Percentiles rank a stretch among this genome's conserved stretches.
Conservation (phyloP, 1,284 basidiomycete species). For the Austroboletus novae-zelandiae region DNA sequence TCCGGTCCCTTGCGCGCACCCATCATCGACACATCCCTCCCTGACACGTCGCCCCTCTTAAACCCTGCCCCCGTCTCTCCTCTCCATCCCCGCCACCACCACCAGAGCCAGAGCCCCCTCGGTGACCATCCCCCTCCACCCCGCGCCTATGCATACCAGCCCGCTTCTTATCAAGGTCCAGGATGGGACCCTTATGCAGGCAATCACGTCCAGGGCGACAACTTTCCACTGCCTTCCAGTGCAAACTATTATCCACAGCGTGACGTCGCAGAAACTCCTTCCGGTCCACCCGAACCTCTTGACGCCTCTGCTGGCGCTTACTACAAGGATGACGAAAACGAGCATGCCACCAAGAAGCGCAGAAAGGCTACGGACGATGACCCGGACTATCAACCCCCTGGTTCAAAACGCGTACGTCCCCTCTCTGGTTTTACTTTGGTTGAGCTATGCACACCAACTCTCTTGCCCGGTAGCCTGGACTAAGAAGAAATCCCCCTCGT, state of each 20-base stretch:
- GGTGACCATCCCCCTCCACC: conserved; percentile 32
- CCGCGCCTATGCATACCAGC: conserved; percentile 35
- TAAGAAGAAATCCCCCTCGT: conserved; percentile 43
- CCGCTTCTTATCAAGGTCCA: conserved; percentile 36
- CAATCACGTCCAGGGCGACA: conserved; percentile 40
- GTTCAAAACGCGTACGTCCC: conserved; percentile 51
- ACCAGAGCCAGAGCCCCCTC: conserved; percentile 31
- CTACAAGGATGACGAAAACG: conserved; percentile 40
- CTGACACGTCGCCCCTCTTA: conserved; percentile 28
- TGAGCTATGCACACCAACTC: not conserved
- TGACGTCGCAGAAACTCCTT: conserved; percentile 17
- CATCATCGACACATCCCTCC: conserved; percentile 26
- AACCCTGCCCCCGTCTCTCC: conserved; percentile 19
- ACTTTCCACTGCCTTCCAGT: conserved; percentile 37
- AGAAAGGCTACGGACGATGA: conserved; percentile 48
- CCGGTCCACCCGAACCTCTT: conserved; percentile 31
- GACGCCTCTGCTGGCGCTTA: conserved; percentile 27
- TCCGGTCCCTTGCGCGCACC: conserved; percentile 15
- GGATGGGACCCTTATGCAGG: conserved; percentile 40
- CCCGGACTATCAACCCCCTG: conserved; percentile 52
- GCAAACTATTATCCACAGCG: conserved; percentile 38
- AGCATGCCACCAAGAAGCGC: conserved; percentile 49
- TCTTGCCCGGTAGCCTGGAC: conserved; percentile 30
- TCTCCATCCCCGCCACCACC: conserved; percentile 22
- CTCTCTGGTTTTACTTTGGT: not conserved